phyloP scores from a whole-genome alignment of 2,329 filamentous ascomycete genomes.

The Exophiala aquamarina region DNA sequence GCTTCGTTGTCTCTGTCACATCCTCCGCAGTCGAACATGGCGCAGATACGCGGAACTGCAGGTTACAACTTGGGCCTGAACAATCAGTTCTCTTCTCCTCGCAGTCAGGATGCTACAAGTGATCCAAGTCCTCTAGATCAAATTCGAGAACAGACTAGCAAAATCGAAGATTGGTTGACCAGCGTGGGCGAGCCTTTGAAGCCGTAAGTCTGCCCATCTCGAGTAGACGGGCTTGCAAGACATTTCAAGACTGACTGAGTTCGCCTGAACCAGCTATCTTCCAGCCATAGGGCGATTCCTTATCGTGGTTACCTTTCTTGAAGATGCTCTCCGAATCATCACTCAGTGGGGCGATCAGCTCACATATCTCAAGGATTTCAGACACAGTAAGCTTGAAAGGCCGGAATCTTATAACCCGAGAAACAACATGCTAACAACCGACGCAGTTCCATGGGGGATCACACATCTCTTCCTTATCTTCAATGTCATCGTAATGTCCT shows the following conservation, averaged over 20 bases:
- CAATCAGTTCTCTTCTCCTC: conserved; percentile 67
- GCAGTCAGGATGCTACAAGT: conserved; percentile 59
- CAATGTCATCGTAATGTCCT: conserved; percentile 86
- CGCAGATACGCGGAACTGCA: conserved; percentile 64
- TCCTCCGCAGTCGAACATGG: conserved; percentile 35
- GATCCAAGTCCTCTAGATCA: conserved; percentile 80
- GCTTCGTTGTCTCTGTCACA: background rate
- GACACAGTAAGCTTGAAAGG: conserved; percentile 18
- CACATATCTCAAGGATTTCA: conserved; percentile 84
- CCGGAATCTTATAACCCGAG: conserved; percentile 3
- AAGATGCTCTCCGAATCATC: conserved; percentile 92
- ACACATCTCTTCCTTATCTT: conserved; percentile 89
- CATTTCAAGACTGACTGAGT: conserved; percentile 31
- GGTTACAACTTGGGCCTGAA: conserved; percentile 81
- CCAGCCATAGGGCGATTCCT: conserved; percentile 94
- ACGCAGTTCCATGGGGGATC: conserved; percentile 76
- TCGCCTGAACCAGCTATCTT: conserved; percentile 66
- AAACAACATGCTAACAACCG: conserved; percentile 17
- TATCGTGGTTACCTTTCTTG: conserved; percentile 97
- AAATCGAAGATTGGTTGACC: conserved; percentile 93
- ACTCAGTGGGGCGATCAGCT: conserved; percentile 98
- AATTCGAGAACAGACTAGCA: conserved; percentile 93
- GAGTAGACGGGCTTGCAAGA: no score
- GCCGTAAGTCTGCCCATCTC: conserved; percentile 65
- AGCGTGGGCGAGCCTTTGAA: conserved; percentile 85